These are phyloP conservation scores for Blastocystis hominis DNA, from an alignment of 352 stramenopile genomes.

Conservation along the genomic window DNA sequence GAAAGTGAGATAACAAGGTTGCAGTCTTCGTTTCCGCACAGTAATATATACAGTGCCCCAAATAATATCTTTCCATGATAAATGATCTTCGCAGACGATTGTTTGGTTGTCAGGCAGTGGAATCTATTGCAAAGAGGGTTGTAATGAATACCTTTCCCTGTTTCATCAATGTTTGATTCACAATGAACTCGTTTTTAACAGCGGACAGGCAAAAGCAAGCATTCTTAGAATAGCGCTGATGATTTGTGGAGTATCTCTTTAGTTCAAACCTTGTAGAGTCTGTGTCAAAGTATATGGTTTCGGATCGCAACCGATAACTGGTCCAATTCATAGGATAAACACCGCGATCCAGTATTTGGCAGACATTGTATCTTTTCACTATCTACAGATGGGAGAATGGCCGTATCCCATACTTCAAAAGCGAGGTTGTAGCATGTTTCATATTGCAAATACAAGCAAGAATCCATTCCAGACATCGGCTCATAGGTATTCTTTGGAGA, in stretches of 20 bases:
- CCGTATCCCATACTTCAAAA: neutral
- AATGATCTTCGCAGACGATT: neutral
- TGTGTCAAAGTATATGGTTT: conserved; percentile 44
- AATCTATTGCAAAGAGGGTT: neutral
- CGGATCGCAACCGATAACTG: neutral
- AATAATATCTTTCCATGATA: conserved; percentile 9
- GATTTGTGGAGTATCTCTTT: neutral
- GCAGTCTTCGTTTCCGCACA: neutral
- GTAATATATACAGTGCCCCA: neutral
- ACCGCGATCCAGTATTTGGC: conserved; percentile 24
- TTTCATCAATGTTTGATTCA: neutral
- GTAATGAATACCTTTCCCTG: neutral
- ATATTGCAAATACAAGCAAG: neutral
- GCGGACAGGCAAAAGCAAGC: conserved; percentile 4
- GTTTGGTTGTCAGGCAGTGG: neutral
- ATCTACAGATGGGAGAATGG: neutral
- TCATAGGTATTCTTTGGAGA: neutral
- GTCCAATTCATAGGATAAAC: conserved; percentile 37
- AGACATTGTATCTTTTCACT: conserved; percentile 23
- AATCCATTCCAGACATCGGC: neutral
- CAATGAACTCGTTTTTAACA: neutral
- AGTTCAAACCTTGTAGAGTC: neutral
- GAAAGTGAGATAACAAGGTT: neutral
- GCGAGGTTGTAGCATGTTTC: neutral
- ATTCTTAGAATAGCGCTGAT: neutral